These are phyloP conservation scores for Lodderomyces orthopsilosis DNA, from an alignment of 1,139 yeast genomes.

Conservation along the genomic window DNA sequence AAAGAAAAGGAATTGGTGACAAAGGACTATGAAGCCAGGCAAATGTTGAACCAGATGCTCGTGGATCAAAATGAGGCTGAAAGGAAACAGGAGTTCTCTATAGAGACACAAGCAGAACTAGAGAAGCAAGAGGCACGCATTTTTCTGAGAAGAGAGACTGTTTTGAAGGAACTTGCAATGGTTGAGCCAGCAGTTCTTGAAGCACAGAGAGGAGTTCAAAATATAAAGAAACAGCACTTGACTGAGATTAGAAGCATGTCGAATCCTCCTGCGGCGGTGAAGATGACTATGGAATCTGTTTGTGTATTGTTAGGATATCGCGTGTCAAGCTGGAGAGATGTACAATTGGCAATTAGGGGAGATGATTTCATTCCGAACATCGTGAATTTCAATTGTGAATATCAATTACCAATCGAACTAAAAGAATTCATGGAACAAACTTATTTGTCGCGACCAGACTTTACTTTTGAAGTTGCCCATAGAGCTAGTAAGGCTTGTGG, in stretches of 20 bases:
- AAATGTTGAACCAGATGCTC: slow-evolving; percentile 75
- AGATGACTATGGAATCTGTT: slow-evolving; percentile 83
- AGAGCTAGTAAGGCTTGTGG: slow-evolving; percentile 97
- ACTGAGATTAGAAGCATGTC: slow-evolving; percentile 87
- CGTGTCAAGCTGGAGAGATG: slow-evolving; percentile 77
- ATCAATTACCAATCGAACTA: slow-evolving; percentile 53
- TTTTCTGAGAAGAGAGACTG: slow-evolving; percentile 51
- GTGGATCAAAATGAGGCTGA: slow-evolving; percentile 91
- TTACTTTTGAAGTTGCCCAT: slow-evolving; percentile 70
- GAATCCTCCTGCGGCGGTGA: slow-evolving; percentile 89
- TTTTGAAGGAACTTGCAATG: slow-evolving; percentile 59
- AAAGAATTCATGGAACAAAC: slow-evolving; percentile 54
- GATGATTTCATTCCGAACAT: slow-evolving; percentile 88
- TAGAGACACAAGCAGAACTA: slow-evolving; percentile 70
- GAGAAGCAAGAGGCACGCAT: slow-evolving; percentile 66
- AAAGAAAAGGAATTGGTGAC: slow-evolving; percentile 49
- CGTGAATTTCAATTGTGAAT: slow-evolving; percentile 67
- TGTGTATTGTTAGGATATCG: slow-evolving; percentile 75
- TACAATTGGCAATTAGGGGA: slow-evolving; percentile 71
- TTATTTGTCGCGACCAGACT: slow-evolving; percentile 64
- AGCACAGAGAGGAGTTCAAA: slow-evolving; percentile 84
- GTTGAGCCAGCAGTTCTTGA: slow-evolving; percentile 86
- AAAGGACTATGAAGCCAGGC: slow-evolving; percentile 69
- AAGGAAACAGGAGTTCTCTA: slow-evolving; percentile 80
- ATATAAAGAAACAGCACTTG: slow-evolving; percentile 87